These are phyloP conservation scores for Cladorrhinum samala DNA, from an alignment of 495 filamentous ascomycete species.

Conservation along the genomic window DNA sequence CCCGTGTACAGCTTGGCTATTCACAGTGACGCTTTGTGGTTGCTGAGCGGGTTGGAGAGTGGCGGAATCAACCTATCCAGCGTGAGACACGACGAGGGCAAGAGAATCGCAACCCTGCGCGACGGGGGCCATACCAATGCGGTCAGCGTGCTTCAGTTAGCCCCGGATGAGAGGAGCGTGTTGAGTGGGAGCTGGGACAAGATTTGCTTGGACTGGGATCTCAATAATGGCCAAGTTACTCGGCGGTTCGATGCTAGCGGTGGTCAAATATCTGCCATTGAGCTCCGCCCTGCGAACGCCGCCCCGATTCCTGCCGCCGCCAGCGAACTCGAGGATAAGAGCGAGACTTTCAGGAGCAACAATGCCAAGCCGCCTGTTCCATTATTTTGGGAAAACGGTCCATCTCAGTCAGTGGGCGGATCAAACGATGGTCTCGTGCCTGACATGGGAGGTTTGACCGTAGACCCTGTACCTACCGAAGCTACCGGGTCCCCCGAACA, in stretches of 20 bases:
- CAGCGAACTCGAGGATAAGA: slow-evolving; percentile 47
- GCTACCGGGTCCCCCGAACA: slow-evolving; percentile 60
- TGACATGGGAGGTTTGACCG: not conserved
- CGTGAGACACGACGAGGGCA: slow-evolving; percentile 92
- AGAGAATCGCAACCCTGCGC: slow-evolving; percentile 66
- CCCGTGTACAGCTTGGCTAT: slow-evolving; percentile 92
- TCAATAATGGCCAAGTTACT: slow-evolving; percentile 76
- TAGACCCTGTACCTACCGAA: slow-evolving; percentile 18
- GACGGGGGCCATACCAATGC: slow-evolving; percentile 75
- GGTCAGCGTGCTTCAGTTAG: slow-evolving; percentile 78
- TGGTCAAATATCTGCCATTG: slow-evolving; percentile 81
- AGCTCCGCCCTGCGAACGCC: slow-evolving; percentile 72
- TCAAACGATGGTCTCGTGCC: not conserved
- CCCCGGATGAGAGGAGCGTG: slow-evolving; percentile 78
- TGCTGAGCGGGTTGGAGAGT: slow-evolving; percentile 82
- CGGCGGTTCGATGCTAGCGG: slow-evolving; percentile 70
- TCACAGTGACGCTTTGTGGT: slow-evolving; percentile 83
- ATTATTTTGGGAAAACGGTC: slow-evolving; percentile 35
- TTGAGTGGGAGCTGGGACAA: slow-evolving; percentile 98
- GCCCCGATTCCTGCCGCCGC: slow-evolving; percentile 69
- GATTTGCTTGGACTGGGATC: slow-evolving; percentile 86
- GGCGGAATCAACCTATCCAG: slow-evolving; percentile 91
- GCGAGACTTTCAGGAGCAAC: slow-evolving; percentile 59
- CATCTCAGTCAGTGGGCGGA: too few species aligned
- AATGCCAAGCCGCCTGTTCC: slow-evolving; percentile 43